A percentile compares a stretch with the other conserved stretches of the same genome.
These are phyloP conservation scores for Colletotrichum incanum DNA, from an alignment of 2,329 filamentous ascomycete genomes.

Conservation along the genomic window DNA sequence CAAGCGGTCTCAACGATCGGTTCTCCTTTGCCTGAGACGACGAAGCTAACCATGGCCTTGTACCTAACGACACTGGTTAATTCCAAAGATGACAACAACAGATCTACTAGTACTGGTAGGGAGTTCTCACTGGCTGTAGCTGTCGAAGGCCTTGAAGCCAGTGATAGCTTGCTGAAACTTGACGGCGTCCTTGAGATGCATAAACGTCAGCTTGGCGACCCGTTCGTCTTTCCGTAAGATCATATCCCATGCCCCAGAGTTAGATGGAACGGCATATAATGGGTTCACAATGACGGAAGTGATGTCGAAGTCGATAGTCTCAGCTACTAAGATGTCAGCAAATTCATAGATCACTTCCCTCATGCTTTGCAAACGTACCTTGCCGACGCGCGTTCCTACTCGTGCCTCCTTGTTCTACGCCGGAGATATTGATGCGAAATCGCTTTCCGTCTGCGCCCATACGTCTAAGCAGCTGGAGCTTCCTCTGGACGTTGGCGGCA, in stretches of 20 bases:
- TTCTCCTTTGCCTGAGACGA: slow-evolving; percentile 45
- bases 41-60: slow-evolving; percentile 49
- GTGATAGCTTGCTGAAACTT: slow-evolving; percentile 54
- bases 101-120: background rate
- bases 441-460: slow-evolving; percentile 47
- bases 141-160: slow-evolving; percentile 51
- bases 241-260: slow-evolving; percentile 47
- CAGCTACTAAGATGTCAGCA: slow-evolving; percentile 31
- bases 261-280: slow-evolving; percentile 46
- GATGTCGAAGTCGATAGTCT: slow-evolving; percentile 53
- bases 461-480: slow-evolving; percentile 45
- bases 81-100: too few species aligned
- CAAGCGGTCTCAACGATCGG: slow-evolving; percentile 49
- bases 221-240: slow-evolving; percentile 51
- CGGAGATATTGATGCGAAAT: slow-evolving; percentile 47
- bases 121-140: slow-evolving; percentile 47
- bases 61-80: slow-evolving; percentile 24
- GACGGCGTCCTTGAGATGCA: slow-evolving; percentile 47
- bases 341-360: too few species aligned
- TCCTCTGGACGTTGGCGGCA: slow-evolving; percentile 36
- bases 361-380: slow-evolving; percentile 10
- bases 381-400: slow-evolving; percentile 32
- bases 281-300: slow-evolving; percentile 48
- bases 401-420: slow-evolving; percentile 31
- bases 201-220: slow-evolving; percentile 51